Base-by-base conservation (phyloP, 2,329 filamentous ascomycete genomes). In the Fusarium tanahbumbuense region DNA sequence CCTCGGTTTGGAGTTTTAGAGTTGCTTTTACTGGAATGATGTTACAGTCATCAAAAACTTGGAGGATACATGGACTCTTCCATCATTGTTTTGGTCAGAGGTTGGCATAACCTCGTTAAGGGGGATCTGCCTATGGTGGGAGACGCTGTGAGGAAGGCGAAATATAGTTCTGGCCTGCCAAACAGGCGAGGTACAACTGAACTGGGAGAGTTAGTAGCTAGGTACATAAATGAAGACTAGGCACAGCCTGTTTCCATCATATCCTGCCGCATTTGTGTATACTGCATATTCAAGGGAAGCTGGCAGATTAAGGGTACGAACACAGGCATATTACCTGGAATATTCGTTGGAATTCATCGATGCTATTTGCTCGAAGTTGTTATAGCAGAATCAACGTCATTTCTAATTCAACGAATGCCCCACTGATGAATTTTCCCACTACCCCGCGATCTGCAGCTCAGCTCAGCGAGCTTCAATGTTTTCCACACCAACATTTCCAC, bases 1-100 rank as follows among this genome's bases (percentile, higher is more conserved):
- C 67, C 54, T 68, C 54, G 49, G 58, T 66, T 53, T 41, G 59
- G 69, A 60, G 73, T 67, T 72, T 64, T 44, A 64, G 60, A 46
- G 56, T 56, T 41, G 32, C 50, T 32, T 25, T 45, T 45, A 30
- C 40, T 48, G 40, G 22, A 44, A 20, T 15, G 44, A 30, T 49
- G 44, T 30, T 45, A 25, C 56, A 48, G 50, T 47, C 46, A 63
- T 56, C 53, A 50, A 62, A 64, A 60, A 16, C 25, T 44, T 45
- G 48, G 40, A 47, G 52, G 57, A 54, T 52, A 57, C 25, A 34
- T 23, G 18, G 47, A 23, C 30, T 49, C 34, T 42, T 53, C 49
- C n/a, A 27, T 53, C 12, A 16, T 54, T 44, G 30, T 30, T 49
- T 40, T 28, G 47, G 22, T 42, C 10, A n/a, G 12, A 48, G 34